Evolutionary conservation across 2,329 filamentous ascomycete species (phyloP), one percentile per base, ranked within the genome.

Genomic region (Ceratocystiopsis sp.): DNA sequence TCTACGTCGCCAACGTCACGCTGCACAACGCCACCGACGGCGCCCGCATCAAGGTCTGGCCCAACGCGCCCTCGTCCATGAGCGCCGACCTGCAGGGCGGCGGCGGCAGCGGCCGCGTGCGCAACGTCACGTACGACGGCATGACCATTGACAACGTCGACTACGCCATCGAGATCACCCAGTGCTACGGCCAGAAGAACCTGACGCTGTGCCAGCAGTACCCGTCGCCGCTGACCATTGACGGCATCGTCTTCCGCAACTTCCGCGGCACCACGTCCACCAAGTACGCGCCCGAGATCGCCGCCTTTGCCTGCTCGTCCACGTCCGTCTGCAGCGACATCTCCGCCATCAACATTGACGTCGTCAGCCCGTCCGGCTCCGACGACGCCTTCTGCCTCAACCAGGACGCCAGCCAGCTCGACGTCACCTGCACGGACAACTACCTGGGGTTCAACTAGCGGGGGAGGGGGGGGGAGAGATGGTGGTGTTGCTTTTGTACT

Each of bases 41-140:
- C 38, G 75, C 73, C 0, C 70, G 75, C 44, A 78, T 79, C 60
- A 79, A 79, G 58, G 73, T 76, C 50, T 80, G 56, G 50, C 55
- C 56, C 32, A 51, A 54, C 42, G 36, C 47, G 21, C 45, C 52
- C 10, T 52, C 54, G 14, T 47, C 44, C 4, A 19, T 55, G 40
- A 53, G 68, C 2, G 66, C 61, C 29, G 68, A 73, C 41, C 63
- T 75, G 0, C 68, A 73, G 53, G 71, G 70, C 5, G 74, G 73
- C 38, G 74, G 75, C 19, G 75, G 75, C 35, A 58, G 57, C 7
- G 75, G 75, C n/a, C 61, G 61, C 32, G 73, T 80, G 41, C 62
- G 64, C 47, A 79, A 79, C 57, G 62, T 78, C 47, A 77, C 73
- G 2, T 78, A 72, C 55, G 67, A 75, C 46, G 65, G 64, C 46